phyloP scores from a whole-genome alignment of 495 filamentous ascomycete genomes.

The Bacidia rubella region DNA sequence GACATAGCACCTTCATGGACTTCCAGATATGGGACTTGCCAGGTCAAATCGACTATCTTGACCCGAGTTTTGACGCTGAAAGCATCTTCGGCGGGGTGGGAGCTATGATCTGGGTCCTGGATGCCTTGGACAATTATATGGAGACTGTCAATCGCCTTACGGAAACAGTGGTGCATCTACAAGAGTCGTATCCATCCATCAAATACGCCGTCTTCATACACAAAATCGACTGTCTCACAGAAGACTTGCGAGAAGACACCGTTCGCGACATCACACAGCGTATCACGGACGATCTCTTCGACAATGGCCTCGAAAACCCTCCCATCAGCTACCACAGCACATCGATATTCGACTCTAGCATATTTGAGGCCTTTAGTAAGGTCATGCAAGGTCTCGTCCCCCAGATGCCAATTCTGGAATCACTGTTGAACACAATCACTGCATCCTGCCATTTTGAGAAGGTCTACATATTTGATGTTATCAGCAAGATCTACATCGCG shows the following conservation, averaged over 20 bases:
- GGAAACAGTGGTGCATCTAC: conserved; percentile 71
- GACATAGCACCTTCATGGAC: conserved; percentile 82
- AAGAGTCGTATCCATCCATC: conserved; percentile 75
- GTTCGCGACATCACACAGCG: conserved; percentile 90
- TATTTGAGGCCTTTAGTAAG: conserved; percentile 96
- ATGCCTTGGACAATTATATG: conserved; percentile 93
- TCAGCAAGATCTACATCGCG: conserved; percentile 96
- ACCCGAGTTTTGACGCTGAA: conserved; percentile 75
- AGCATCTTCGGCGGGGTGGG: conserved; percentile 88
- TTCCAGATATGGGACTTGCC: conserved; percentile 98
- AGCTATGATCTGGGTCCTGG: conserved; percentile 94
- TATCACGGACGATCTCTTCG: conserved; percentile 92
- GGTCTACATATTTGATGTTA: conserved; percentile 89
- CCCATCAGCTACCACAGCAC: conserved; percentile 88
- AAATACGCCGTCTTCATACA: conserved; percentile 98
- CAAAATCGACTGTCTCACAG: conserved; percentile 88
- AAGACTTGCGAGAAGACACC: conserved; percentile 87
- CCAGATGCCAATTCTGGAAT: conserved; percentile 79
- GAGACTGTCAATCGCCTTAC: conserved; percentile 80
- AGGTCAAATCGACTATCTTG: conserved; percentile 78
- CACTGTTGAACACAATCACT: conserved; percentile 76
- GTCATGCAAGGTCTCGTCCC: conserved; percentile 96
- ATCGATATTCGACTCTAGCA: conserved; percentile 92
- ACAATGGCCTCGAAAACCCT: conserved; percentile 80
- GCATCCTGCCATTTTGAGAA: conserved; percentile 90